phyloP scores from a whole-genome alignment of 345 rosid species.

The Turnera subulata region DNA sequence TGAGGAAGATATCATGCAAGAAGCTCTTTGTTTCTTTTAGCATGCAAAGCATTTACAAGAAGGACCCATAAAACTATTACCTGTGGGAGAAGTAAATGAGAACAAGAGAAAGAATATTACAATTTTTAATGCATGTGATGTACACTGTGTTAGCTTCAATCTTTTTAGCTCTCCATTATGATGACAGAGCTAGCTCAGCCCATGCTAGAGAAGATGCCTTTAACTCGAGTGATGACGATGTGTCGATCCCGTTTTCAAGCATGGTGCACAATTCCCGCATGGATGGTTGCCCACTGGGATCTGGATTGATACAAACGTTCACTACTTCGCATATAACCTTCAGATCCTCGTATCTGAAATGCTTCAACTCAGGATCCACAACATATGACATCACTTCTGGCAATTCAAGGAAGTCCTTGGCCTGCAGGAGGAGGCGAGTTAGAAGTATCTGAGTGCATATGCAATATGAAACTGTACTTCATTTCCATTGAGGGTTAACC shows the following conservation, averaged over 20 bases:
- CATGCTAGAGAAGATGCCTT: slow-evolving; percentile 89
- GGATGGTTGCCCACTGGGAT: slow-evolving; percentile 49
- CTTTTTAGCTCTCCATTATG: slow-evolving; percentile 35
- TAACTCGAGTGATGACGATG: slow-evolving; percentile 64
- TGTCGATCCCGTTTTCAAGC: slow-evolving; percentile 69
- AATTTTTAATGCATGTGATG: slow-evolving; percentile 29
- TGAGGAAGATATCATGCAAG: slow-evolving; percentile 13
- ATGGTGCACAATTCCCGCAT: slow-evolving; percentile 58
- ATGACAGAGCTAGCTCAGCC: slow-evolving; percentile 90
- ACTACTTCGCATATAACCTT: slow-evolving; percentile 72
- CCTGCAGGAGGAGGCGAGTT: slow-evolving; percentile 41
- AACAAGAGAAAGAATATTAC: slow-evolving; percentile 5
- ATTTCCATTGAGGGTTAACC: background rate
- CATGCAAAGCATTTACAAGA: slow-evolving; percentile 44
- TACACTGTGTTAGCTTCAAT: slow-evolving; percentile 26
- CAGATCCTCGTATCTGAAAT: slow-evolving; percentile 70
- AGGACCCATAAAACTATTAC: background rate
- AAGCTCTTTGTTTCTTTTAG: slow-evolving; percentile 24
- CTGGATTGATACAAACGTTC: slow-evolving; percentile 58
- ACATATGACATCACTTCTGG: slow-evolving; percentile 74
- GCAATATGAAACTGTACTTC: too few species aligned
- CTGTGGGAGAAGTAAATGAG: background rate
- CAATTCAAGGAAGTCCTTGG: slow-evolving; percentile 72
- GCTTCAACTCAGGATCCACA: slow-evolving; percentile 87
- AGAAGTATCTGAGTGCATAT: background rate